Percentiles rank a stretch among this genome's conserved stretches.
phyloP scores from a whole-genome alignment of 306 rosid genomes.

The Cucumis hystrix region DNA sequence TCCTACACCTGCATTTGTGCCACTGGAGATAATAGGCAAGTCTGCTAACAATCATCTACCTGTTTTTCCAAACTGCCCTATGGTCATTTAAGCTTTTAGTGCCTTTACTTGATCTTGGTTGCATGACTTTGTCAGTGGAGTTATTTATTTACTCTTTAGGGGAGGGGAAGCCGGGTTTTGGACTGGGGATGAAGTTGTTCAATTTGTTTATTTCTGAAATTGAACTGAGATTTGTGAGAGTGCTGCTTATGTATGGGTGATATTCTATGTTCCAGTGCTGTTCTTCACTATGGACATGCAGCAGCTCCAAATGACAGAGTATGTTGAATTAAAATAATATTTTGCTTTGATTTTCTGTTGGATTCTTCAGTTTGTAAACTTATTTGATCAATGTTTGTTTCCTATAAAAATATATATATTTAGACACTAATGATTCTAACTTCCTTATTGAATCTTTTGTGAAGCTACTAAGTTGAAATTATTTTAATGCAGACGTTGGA shows the following conservation, averaged over 20 bases:
- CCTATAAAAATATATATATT: too few species aligned
- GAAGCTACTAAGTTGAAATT: neutral
- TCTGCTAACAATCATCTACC: neutral
- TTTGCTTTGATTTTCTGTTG: neutral
- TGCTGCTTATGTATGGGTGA: conserved; percentile 4
- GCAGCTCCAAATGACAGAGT: conserved; percentile 95
- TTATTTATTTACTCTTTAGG: neutral
- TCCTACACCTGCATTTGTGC: conserved; percentile 95
- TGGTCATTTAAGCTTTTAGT: neutral
- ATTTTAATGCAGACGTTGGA: conserved; percentile 45
- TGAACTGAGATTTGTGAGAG: neutral
- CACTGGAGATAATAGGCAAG: conserved; percentile 70
- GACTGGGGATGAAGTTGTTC: neutral
- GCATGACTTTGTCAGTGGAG: neutral
- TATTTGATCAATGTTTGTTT: too few species aligned
- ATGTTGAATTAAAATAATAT: conserved; percentile 3
- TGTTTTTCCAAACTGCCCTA: neutral
- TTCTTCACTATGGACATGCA: conserved; percentile 91
- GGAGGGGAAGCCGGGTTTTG: neutral
- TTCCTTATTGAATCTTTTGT: neutral
- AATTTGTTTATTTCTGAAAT: neutral
- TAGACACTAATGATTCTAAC: neutral
- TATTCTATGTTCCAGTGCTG: conserved; percentile 47
- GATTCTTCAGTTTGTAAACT: too few species aligned
- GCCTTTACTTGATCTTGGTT: neutral